Evolutionary conservation across 108 stramenopile species (phyloP).

Genomic region (Cyclotella baltica): DNA sequence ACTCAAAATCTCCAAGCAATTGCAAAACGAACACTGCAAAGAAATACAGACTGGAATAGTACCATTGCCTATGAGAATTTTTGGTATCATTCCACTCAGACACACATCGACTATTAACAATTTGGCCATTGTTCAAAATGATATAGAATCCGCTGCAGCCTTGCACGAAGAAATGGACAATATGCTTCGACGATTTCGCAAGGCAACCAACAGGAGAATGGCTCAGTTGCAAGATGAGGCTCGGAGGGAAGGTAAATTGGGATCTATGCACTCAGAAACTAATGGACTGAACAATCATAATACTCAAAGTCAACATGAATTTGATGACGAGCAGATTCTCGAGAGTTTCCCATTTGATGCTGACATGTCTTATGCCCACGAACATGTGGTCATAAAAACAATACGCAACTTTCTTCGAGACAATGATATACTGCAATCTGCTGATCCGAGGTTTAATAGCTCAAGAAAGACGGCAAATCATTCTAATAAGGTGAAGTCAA

Average conservation of each 20-base stretch:
- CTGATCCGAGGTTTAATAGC: slow-evolving; percentile 15
- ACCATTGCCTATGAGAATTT: slow-evolving; percentile 79
- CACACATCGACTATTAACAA: slow-evolving; percentile 73
- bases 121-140: slow-evolving; percentile 66
- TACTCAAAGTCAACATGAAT: slow-evolving; percentile 3
- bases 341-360: slow-evolving; percentile 79
- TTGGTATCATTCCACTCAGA: slow-evolving; percentile 86
- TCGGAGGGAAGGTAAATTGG: slow-evolving; percentile 65
- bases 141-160: slow-evolving; percentile 41
- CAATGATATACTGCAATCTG: slow-evolving; percentile 27
- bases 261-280: slow-evolving; percentile 16
- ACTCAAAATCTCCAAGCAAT: slow-evolving; percentile 54
- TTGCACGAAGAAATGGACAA: slow-evolving; percentile 73
- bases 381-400: slow-evolving; percentile 72
- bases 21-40: slow-evolving; percentile 52
- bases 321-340: slow-evolving; percentile 76
- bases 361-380: slow-evolving; percentile 62
- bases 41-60: slow-evolving; percentile 84
- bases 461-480: slow-evolving; percentile 11
- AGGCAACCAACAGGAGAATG: slow-evolving; percentile 85
- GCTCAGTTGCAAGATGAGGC: slow-evolving; percentile 79
- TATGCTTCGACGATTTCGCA: slow-evolving; percentile 85
- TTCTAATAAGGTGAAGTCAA: not conserved
- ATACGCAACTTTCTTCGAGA: slow-evolving; percentile 64
- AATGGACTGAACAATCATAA: slow-evolving; percentile 20